A percentile compares a stretch with the other conserved stretches of the same genome.
These are phyloP conservation scores for Cryphonectria parasitica DNA, from an alignment of 2,329 filamentous ascomycete genomes.

Conservation along the genomic window DNA sequence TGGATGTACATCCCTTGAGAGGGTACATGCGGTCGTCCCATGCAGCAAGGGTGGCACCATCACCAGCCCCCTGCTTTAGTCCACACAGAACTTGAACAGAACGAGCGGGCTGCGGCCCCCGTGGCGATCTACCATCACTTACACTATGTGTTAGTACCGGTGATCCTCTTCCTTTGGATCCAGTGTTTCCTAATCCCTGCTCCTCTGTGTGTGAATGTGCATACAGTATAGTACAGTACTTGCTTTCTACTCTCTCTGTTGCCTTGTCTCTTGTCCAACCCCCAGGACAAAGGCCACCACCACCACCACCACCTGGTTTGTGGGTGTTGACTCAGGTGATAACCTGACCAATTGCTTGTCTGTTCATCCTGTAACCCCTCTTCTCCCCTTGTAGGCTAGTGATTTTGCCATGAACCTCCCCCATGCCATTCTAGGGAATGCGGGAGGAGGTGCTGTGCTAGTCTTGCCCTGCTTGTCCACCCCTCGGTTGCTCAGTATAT, in stretches of 20 bases:
- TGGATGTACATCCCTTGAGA: slow-evolving; percentile 23
- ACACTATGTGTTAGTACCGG: slow-evolving; percentile 3
- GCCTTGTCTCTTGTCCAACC: not conserved
- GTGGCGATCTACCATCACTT: slow-evolving; percentile 11
- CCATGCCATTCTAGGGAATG: slow-evolving; percentile 20
- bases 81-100: slow-evolving; percentile 11
- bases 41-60: slow-evolving; percentile 6
- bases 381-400: slow-evolving; percentile 5
- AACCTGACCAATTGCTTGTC: slow-evolving; percentile 17
- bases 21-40: slow-evolving; percentile 15
- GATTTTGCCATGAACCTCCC: slow-evolving; percentile 11
- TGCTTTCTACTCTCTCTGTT: not conserved
- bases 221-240: not conserved
- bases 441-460: slow-evolving; percentile 4
- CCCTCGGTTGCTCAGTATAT: slow-evolving; percentile 19
- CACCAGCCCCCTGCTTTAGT: slow-evolving; percentile 6
- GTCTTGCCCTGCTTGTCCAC: slow-evolving; percentile 10
- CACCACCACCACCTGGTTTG: slow-evolving; percentile 10
- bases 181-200: slow-evolving; percentile 1
- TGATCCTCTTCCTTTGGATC: slow-evolving; percentile 12
- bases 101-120: not conserved
- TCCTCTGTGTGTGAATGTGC: slow-evolving; percentile 10
- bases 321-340: slow-evolving; percentile 16
- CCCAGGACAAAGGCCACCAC: slow-evolving; percentile 1
- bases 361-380: slow-evolving; percentile 8